Percentiles rank a stretch among this genome's conserved stretches.
Evolutionary conservation across 345 rosid species (phyloP).

Genomic region (Sonneratia alba): DNA sequence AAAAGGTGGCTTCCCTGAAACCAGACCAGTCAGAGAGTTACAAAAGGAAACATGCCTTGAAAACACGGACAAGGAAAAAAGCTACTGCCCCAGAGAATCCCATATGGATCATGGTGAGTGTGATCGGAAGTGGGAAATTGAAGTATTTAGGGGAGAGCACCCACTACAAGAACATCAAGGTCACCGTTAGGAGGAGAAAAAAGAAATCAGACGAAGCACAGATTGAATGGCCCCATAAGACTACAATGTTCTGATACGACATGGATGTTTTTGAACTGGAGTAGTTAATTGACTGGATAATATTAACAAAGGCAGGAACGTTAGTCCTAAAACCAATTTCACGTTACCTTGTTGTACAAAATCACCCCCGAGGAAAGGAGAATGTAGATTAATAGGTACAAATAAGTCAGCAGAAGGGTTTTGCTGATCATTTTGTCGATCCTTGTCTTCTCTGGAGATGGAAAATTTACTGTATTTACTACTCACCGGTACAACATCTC

Average conservation of each 20-base stretch:
- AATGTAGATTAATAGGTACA: slow-evolving; percentile 76
- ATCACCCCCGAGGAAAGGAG: slow-evolving; percentile 87
- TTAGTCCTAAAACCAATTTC: background rate
- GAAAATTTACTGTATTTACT: background rate
- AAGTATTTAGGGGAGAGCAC: slow-evolving; percentile 92
- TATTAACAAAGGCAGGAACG: background rate
- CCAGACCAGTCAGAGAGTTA: background rate
- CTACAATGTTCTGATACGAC: background rate
- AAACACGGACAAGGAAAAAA: slow-evolving; percentile 79
- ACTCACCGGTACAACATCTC: slow-evolving; percentile 2
- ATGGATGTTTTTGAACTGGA: background rate
- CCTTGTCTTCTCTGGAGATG: background rate
- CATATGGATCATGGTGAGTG: slow-evolving; percentile 98
- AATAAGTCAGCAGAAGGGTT: slow-evolving; percentile 72
- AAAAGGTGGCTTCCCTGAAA: background rate
- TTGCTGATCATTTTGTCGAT: slow-evolving; percentile 49
- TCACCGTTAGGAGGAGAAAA: background rate
- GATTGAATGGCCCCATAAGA: background rate
- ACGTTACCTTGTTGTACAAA: slow-evolving; percentile 80
- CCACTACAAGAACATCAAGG: slow-evolving; percentile 59
- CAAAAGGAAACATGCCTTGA: slow-evolving; percentile 53
- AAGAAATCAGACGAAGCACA: background rate
- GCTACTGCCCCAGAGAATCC: slow-evolving; percentile 78
- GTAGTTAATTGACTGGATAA: background rate
- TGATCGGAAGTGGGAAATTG: slow-evolving; percentile 85